phyloP scores from a whole-genome alignment of 257 asterid species.

The Solanum gandarillasii region DNA sequence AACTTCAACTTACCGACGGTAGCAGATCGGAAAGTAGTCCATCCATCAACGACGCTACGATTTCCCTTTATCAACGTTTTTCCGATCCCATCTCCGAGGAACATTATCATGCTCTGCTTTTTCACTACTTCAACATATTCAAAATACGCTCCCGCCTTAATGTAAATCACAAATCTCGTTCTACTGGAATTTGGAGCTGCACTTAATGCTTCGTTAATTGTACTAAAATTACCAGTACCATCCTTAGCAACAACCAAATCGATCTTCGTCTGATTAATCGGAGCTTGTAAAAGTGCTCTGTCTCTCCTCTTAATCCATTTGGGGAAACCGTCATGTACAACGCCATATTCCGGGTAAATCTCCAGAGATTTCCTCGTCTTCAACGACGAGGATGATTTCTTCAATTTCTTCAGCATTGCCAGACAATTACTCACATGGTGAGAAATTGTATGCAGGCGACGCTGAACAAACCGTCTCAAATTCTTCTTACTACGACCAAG shows the following conservation, averaged over 20 bases:
- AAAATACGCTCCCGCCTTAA: constrained; percentile 76
- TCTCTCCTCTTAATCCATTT: constrained; percentile 55
- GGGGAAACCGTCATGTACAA: constrained; percentile 39
- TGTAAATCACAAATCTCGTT: constrained; percentile 68
- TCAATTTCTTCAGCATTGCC: constrained; percentile 62
- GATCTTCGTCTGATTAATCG: constrained; percentile 20
- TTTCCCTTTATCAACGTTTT: constrained; percentile 77
- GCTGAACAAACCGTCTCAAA: constrained; percentile 43
- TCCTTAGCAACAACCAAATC: constrained; percentile 65
- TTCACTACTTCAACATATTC: constrained; percentile 67
- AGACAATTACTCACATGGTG: constrained; percentile 74
- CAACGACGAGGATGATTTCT: background rate
- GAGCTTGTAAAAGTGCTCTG: constrained; percentile 47
- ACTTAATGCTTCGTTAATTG: constrained; percentile 47
- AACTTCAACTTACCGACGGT: constrained; percentile 59
- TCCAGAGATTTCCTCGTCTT: background rate
- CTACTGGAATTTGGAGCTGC: constrained; percentile 73
- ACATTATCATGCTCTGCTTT: constrained; percentile 41
- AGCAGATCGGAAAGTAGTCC: constrained; percentile 93
- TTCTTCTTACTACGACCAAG: constrained; percentile 50
- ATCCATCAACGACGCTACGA: constrained; percentile 75
- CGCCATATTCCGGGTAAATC: constrained; percentile 32
- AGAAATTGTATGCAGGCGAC: constrained; percentile 43
- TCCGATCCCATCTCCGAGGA: constrained; percentile 92
- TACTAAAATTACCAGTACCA: constrained; percentile 76